Percentiles rank a stretch among this genome's conserved stretches.
phyloP scores from a whole-genome alignment of 2,329 filamentous ascomycete species.

The Aspergillus novoparasiticus region DNA sequence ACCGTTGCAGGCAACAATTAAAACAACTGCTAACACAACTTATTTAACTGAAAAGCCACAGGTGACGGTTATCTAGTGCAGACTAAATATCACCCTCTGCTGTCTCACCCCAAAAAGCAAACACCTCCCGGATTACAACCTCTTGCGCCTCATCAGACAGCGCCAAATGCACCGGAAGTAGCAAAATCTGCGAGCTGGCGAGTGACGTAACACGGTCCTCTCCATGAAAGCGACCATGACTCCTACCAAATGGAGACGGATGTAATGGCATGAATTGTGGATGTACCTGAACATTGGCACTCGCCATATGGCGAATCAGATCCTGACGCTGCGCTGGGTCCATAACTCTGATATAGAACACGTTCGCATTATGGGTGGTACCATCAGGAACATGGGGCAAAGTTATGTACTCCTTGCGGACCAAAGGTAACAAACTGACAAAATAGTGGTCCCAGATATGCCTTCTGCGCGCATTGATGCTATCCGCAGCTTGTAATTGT shows the following conservation, averaged over 20 bases:
- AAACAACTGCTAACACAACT: background rate
- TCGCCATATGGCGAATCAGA: conserved; percentile 1
- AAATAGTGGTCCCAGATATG: conserved; percentile 13
- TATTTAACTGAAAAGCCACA: background rate
- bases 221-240: conserved; percentile 5
- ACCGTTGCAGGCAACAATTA: background rate
- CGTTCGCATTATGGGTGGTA: conserved; percentile 8
- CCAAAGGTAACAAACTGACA: conserved; percentile 2
- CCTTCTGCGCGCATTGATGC: conserved; percentile 8
- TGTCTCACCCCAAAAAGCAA: background rate
- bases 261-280: conserved; percentile 12
- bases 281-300: background rate
- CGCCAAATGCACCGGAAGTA: background rate
- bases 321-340: background rate
- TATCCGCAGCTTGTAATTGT: conserved; percentile 12
- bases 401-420: background rate
- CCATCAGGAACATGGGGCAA: background rate
- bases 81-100: background rate
- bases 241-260: background rate
- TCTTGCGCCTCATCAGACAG: background rate
- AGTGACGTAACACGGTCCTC: conserved; percentile 3
- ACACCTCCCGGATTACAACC: background rate
- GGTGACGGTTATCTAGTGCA: background rate
- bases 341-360: conserved; percentile 8
- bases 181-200: background rate